phyloP scores from a whole-genome alignment of 306 rosid species.

The Canavalia gladiata region DNA sequence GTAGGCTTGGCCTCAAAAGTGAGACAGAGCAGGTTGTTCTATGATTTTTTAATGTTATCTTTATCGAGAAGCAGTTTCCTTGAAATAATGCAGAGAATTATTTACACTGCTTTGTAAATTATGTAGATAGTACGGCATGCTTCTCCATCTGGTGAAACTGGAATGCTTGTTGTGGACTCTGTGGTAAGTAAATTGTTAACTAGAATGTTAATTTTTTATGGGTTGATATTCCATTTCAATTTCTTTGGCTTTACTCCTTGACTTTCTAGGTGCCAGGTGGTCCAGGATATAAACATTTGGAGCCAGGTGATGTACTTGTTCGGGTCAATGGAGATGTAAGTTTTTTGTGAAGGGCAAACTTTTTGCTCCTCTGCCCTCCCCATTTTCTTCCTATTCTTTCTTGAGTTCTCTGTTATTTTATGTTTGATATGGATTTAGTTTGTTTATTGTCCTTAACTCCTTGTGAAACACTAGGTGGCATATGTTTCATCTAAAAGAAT shows the following conservation, averaged over 20 bases:
- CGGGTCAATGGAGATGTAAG: constrained; percentile 95
- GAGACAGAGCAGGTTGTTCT: constrained; percentile 94
- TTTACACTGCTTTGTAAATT: constrained; percentile 47
- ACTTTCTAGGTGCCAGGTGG: constrained; percentile 94
- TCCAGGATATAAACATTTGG: constrained; percentile 83
- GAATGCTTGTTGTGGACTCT: constrained; percentile 97
- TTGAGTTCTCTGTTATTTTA: constrained; percentile 31
- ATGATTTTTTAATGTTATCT: constrained; percentile 8
- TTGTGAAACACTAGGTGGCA: neutral
- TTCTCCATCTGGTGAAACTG: constrained; percentile 86
- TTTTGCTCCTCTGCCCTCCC: neutral
- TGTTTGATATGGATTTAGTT: constrained; percentile 23
- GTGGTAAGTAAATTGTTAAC: constrained; percentile 66
- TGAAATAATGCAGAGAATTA: constrained; percentile 36
- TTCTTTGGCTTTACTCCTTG: constrained; percentile 46
- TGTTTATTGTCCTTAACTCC: neutral
- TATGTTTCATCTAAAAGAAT: constrained; percentile 12
- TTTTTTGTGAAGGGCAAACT: constrained; percentile 29
- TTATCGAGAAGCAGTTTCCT: constrained; percentile 20
- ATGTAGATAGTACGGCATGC: constrained; percentile 84
- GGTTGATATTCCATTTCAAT: constrained; percentile 36
- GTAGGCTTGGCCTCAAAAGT: constrained; percentile 86
- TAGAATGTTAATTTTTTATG: constrained; percentile 12
- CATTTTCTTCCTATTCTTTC: constrained; percentile 7
- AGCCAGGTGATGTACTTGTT: constrained; percentile 97